phyloP scores from a whole-genome alignment of 257 asterid species.

The Solanum rostratum region DNA sequence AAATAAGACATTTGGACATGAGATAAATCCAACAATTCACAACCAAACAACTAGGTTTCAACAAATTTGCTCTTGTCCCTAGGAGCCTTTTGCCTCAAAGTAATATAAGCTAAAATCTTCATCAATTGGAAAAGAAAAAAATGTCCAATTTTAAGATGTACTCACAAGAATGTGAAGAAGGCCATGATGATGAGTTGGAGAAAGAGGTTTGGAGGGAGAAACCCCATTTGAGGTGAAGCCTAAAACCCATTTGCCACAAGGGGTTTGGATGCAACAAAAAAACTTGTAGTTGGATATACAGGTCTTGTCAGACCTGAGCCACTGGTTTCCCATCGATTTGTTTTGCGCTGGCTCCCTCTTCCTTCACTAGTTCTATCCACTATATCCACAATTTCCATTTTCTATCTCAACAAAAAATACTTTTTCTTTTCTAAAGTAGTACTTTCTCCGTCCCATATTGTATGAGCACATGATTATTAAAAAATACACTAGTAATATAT shows the following conservation, averaged over 20 bases:
- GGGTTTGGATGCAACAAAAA: background rate
- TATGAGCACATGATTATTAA: too few relatives aligned
- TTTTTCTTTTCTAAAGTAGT: background rate
- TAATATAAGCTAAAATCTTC: background rate
- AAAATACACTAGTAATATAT: too few relatives aligned
- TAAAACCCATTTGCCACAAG: conserved; percentile 41
- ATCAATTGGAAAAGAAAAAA: background rate
- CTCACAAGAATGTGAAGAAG: conserved; percentile 22
- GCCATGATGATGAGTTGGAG: conserved; percentile 45
- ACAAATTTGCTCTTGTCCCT: background rate
- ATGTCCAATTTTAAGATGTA: background rate
- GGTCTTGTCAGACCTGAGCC: conserved; percentile 44
- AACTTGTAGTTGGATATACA: conserved; percentile 6
- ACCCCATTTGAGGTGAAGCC: conserved; percentile 60
- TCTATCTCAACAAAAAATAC: background rate
- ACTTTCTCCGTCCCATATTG: too few relatives aligned
- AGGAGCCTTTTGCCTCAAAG: background rate
- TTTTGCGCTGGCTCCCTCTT: background rate
- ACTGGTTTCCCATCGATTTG: conserved; percentile 60
- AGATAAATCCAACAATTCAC: background rate
- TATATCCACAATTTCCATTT: background rate
- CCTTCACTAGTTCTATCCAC: conserved; percentile 12
- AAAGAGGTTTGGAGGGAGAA: conserved; percentile 51
- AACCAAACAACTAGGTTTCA: background rate
- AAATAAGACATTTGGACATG: background rate